Evolutionary conservation across 208 protist genomes (phyloP).

Genomic region (Hexamita inflata): DNA sequence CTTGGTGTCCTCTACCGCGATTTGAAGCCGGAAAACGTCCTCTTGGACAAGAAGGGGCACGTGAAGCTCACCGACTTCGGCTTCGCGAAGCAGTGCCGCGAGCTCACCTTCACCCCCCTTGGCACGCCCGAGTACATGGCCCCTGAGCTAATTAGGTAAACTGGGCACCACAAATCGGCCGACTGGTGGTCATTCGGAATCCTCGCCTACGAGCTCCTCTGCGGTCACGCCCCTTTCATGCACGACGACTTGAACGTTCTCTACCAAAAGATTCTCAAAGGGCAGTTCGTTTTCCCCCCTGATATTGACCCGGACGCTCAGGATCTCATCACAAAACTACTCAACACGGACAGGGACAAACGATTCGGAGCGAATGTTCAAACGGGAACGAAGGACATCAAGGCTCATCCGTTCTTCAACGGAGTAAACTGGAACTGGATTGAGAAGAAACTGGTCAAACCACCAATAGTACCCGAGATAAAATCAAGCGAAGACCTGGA

Average conservation of each 20-base stretch:
- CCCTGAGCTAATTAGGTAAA: slow-evolving; percentile 71
- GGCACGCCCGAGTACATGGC: slow-evolving; percentile 50
- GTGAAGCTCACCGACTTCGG: slow-evolving; percentile 39
- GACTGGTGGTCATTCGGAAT: slow-evolving; percentile 87
- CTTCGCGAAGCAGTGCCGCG: slow-evolving; percentile 21
- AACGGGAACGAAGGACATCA: slow-evolving; percentile 64
- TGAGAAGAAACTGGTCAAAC: slow-evolving; percentile 30
- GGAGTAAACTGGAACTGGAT: slow-evolving; percentile 69
- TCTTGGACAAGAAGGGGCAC: slow-evolving; percentile 26
- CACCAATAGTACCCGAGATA: slow-evolving; percentile 51
- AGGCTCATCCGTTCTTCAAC: slow-evolving; percentile 78
- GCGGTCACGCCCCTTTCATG: slow-evolving; percentile 65
- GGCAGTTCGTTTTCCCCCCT: slow-evolving; percentile 58
- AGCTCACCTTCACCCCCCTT: slow-evolving; percentile 54
- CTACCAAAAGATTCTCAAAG: slow-evolving; percentile 70
- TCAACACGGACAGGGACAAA: slow-evolving; percentile 25
- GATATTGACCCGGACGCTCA: neutral
- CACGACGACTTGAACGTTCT: slow-evolving; percentile 61
- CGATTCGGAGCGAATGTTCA: slow-evolving; percentile 10
- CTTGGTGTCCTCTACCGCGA: slow-evolving; percentile 29
- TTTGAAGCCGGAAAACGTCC: slow-evolving; percentile 38
- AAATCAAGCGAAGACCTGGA: no score
- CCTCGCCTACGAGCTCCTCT: slow-evolving; percentile 68
- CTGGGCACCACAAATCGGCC: slow-evolving; percentile 73
- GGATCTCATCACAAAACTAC: slow-evolving; percentile 2